Evolutionary conservation across 768 basidiomycete species (phyloP), one percentile per base, ranked within the genome.

Genomic region (Dentipellis sp.): DNA sequence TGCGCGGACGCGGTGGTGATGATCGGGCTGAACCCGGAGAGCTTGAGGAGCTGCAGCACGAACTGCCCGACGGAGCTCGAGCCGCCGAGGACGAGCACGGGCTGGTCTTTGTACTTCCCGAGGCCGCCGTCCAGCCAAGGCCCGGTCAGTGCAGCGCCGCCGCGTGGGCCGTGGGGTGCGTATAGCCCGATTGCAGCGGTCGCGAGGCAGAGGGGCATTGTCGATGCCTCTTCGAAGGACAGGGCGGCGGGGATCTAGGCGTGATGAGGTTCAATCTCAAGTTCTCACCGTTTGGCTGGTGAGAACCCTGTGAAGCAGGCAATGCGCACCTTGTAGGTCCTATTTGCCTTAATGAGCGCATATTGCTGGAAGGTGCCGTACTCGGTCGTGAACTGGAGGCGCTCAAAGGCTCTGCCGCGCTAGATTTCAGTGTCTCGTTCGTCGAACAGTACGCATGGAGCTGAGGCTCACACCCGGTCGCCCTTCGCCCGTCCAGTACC

Each of bases 151-250:
- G 48, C 54, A 3, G 38, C 54, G 23, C 53, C 48, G 14, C 54
- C 58, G 3, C 45, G 16, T 23, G 12, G 12, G 22, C 16, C 48
- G n/a, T 14, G 9, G 7, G 56, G 35, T n/a, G 22, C 47, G 56
- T 60, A 67, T 11, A 67, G 59, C 2, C 63, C 67, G 0, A 57
- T 49, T 5, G 63, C 60, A 2, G 65, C 66, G 9, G 66, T 66
- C n/a, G 59, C 59, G 37, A 65, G 54, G 4, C 56, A 65, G 37
- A 64, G 54, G 3, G 66, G 65, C 10, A 67, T 53, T 8, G 65
- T 59, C 9, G 60, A 21, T 0, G 65, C 67, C 22, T 63, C 4
- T 10, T 64, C 65, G 56, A 61, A 62, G 1, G 62, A 54, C n/a
- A 65, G 6, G 22, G 53, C 53, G 22, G 46, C 45, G 1, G 65